Evolutionary conservation across 1,284 basidiomycete genomes (phyloP).

Genomic region (Leccinum huronense): DNA sequence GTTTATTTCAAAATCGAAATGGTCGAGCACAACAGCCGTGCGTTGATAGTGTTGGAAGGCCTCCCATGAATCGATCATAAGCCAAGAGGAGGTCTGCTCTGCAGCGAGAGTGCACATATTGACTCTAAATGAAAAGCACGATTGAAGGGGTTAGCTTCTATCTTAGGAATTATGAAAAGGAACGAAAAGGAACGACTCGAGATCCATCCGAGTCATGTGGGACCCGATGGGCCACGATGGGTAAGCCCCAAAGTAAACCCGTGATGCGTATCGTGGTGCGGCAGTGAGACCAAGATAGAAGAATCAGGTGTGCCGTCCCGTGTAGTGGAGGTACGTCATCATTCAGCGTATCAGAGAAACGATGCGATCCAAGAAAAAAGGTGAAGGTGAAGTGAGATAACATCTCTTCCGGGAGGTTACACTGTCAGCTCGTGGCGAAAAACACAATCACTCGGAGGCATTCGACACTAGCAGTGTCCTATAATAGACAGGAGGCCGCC

Average conservation of each 20-base stretch:
- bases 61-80: slow-evolving; percentile 98
- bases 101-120: slow-evolving; percentile 87
- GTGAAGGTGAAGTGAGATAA: slow-evolving; percentile 12
- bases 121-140: slow-evolving; percentile 49
- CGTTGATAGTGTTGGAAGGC: slow-evolving; percentile 92
- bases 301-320: slow-evolving; percentile 13
- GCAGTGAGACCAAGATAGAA: slow-evolving; percentile 16
- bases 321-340: slow-evolving; percentile 14
- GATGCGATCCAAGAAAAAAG: slow-evolving; percentile 12
- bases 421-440: slow-evolving; percentile 12
- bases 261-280: slow-evolving; percentile 14
- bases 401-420: slow-evolving; percentile 7
- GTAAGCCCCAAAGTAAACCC: slow-evolving; percentile 13
- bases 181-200: slow-evolving; percentile 10
- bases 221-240: slow-evolving; percentile 15
- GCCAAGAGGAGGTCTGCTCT: slow-evolving; percentile 74
- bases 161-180: slow-evolving; percentile 7
- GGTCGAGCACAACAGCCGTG: slow-evolving; percentile 94
- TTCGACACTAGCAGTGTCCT: slow-evolving; percentile 3
- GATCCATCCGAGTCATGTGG: slow-evolving; percentile 10
- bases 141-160: slow-evolving; percentile 19
- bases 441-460: slow-evolving; percentile 2
- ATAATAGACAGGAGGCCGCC: slow-evolving; percentile 23
- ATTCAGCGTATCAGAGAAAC: slow-evolving; percentile 13
- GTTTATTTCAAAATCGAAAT: slow-evolving; percentile 94